These are phyloP conservation scores for Thymus quinquecostatus DNA, from an alignment of 257 asterid species.

Conservation along the genomic window DNA sequence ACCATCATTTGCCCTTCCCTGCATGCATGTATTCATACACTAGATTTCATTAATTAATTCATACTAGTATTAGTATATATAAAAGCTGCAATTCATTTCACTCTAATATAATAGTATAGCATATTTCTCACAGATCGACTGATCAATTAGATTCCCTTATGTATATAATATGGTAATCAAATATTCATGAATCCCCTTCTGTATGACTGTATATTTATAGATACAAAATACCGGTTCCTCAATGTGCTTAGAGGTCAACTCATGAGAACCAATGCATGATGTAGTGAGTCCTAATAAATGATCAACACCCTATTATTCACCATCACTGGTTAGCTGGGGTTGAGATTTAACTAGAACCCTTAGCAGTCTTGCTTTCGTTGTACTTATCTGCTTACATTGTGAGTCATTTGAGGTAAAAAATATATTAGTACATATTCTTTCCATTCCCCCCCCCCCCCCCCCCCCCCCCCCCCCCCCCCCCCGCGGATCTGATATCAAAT, in stretches of 20 bases:
- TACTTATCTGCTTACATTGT: conserved; percentile 25
- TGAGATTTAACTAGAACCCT: conserved; percentile 20
- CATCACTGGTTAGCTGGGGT: conserved; percentile 6
- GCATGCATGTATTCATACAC: too few species aligned
- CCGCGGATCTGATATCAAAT: conserved; percentile 30
- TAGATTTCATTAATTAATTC: too few species aligned
- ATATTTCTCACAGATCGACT: too few species aligned
- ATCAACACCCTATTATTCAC: not conserved
- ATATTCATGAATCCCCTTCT: too few species aligned
- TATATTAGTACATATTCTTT: conserved; percentile 7
- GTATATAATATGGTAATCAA: too few species aligned
- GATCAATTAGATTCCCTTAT: too few species aligned
- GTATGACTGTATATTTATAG: not conserved
- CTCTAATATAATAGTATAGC: too few species aligned
- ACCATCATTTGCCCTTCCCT: too few species aligned
- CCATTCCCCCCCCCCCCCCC: conserved; percentile 14
- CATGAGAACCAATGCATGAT: conserved; percentile 3
- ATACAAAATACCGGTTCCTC: conserved; percentile 2
- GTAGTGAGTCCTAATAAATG: conserved; percentile 13
- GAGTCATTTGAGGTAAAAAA: conserved; percentile 5
- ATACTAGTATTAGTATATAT: too few species aligned
- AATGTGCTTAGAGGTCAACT: conserved; percentile 5
- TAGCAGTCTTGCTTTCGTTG: conserved; percentile 23
- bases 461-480: too few species aligned
- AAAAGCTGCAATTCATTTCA: conserved; percentile 14